phyloP scores from a whole-genome alignment of 164 flowering plant genomes.

The Piper betle region DNA sequence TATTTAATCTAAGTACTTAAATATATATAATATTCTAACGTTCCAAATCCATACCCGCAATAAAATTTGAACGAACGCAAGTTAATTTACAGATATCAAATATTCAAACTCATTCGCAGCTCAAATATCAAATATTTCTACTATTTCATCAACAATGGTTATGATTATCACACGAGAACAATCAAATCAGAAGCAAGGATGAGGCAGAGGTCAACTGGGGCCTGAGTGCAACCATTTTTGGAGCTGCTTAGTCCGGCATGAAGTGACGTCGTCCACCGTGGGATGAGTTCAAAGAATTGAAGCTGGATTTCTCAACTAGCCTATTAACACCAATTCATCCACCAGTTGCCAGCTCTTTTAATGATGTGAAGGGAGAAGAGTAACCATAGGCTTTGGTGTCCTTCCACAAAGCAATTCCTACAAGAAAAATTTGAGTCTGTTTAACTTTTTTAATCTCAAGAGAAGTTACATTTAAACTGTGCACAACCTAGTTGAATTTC shows the following conservation, averaged over 20 bases:
- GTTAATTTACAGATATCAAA: too few species aligned
- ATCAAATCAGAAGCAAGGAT: too few species aligned
- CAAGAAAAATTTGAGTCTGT: neutral
- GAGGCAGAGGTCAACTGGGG: too few species aligned
- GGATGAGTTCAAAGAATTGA: neutral
- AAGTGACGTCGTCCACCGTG: neutral
- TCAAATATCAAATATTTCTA: too few species aligned
- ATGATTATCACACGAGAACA: too few species aligned
- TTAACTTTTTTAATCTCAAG: neutral
- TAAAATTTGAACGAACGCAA: too few species aligned
- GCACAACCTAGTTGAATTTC: neutral
- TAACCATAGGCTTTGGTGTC: constrained; percentile 58
- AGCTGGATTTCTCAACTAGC: neutral
- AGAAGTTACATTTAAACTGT: neutral
- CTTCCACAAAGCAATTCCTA: constrained; percentile 73
- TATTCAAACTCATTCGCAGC: too few species aligned
- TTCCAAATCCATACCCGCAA: too few species aligned
- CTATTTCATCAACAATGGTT: too few species aligned
- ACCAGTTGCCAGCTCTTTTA: constrained; percentile 46
- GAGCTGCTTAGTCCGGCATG: neutral
- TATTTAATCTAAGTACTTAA: too few species aligned
- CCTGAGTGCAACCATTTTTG: too few species aligned
- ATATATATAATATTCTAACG: too few species aligned
- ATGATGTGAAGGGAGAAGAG: constrained; percentile 49
- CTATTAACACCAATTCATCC: constrained; percentile 10